A percentile compares a stretch with the other conserved stretches of the same genome.
Conservation (phyloP, 2,329 filamentous ascomycete species). For the Periglandula ipomoeae region DNA sequence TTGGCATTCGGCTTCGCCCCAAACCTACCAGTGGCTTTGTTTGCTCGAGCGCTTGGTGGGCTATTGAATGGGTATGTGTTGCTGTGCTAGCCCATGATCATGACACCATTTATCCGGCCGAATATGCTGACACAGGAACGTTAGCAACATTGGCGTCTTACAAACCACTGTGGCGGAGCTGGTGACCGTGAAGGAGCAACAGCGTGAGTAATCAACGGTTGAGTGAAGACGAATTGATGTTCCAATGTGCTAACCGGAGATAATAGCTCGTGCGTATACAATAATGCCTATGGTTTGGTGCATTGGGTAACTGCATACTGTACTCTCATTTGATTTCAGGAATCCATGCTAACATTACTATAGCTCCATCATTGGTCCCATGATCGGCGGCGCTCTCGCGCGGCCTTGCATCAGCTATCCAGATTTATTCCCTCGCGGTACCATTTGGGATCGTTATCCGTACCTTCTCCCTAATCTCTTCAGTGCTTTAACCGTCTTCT, state of each 20-base stretch:
- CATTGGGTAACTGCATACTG: slow-evolving; percentile 54
- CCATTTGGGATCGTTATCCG: slow-evolving; percentile 77
- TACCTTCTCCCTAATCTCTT: slow-evolving; percentile 92
- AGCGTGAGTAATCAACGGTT: slow-evolving; percentile 49
- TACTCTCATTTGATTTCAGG: background rate
- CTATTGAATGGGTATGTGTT: slow-evolving; percentile 74
- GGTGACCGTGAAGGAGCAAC: slow-evolving; percentile 85
- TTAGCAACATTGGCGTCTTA: slow-evolving; percentile 83
- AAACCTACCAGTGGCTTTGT: slow-evolving; percentile 70
- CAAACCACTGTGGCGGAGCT: slow-evolving; percentile 94
- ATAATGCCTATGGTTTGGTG: slow-evolving; percentile 99
- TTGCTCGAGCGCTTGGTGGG: slow-evolving; percentile 82
- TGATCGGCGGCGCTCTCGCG: slow-evolving; percentile 82
- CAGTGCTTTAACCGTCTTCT: slow-evolving; percentile 66
- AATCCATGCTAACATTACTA: slow-evolving; percentile 7
- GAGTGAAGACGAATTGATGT: background rate
- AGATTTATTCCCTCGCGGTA: slow-evolving; percentile 57
- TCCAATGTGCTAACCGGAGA: background rate
- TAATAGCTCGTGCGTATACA: slow-evolving; percentile 78
- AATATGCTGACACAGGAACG: background rate
- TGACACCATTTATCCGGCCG: background rate
- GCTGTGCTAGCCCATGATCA: background rate
- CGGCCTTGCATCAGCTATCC: slow-evolving; percentile 80
- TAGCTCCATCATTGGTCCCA: slow-evolving; percentile 83
- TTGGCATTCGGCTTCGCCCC: slow-evolving; percentile 84